These are phyloP conservation scores for Coemansia sp. DNA, from an alignment of 192 early-diverging fungal species.

Conservation along the genomic window DNA sequence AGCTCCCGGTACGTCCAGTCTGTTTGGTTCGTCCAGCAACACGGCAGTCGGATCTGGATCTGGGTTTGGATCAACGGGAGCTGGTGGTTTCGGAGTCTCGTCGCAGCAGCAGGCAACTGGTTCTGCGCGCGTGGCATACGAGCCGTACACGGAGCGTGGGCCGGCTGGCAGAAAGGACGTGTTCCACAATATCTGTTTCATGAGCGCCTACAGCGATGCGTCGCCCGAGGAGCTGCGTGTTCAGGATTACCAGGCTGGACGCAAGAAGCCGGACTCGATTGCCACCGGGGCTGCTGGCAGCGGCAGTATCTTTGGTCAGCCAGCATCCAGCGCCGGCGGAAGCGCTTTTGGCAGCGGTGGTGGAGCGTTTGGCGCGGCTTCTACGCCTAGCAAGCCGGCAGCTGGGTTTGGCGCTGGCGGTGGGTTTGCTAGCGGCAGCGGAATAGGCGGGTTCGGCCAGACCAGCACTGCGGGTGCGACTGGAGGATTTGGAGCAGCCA, in stretches of 20 bases:
- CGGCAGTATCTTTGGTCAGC: slow-evolving; percentile 43
- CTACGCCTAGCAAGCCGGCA: slow-evolving; percentile 6
- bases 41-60: not conserved
- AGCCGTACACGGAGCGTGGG: slow-evolving; percentile 56
- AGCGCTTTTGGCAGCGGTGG: slow-evolving; percentile 33
- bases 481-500: slow-evolving; percentile 11
- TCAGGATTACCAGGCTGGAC: slow-evolving; percentile 84
- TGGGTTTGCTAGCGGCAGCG: slow-evolving; percentile 10
- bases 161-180: slow-evolving; percentile 60
- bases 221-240: slow-evolving; percentile 90
- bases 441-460: slow-evolving; percentile 15
- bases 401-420: slow-evolving; percentile 9
- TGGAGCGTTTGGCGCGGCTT: slow-evolving; percentile 4
- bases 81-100: slow-evolving; percentile 29
- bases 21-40: slow-evolving; percentile 18
- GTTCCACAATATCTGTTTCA: slow-evolving; percentile 75
- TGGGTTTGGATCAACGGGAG: slow-evolving; percentile 23
- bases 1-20: slow-evolving; percentile 9
- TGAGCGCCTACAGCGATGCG: slow-evolving; percentile 81
- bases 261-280: slow-evolving; percentile 57
- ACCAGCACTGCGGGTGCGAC: slow-evolving; percentile 2
- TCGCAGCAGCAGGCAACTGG: slow-evolving; percentile 39
- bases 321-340: slow-evolving; percentile 19
- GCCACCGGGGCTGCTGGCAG: slow-evolving; percentile 15
- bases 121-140: slow-evolving; percentile 59